Evolutionary conservation across 1,139 yeast species (phyloP).

Genomic region (Sugiyamaella grinbergsii): DNA sequence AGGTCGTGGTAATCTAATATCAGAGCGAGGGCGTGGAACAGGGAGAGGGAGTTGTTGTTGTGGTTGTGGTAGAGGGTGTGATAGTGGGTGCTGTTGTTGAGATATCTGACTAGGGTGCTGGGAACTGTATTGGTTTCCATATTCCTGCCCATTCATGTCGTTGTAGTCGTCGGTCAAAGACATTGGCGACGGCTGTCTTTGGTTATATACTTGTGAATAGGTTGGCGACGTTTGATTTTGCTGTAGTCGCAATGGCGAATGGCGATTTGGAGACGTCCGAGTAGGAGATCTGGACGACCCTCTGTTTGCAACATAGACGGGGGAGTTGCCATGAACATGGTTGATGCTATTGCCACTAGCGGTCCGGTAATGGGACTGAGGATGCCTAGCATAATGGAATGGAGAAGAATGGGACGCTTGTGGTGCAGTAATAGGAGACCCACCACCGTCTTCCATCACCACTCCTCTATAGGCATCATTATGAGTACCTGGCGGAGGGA

Average conservation of each 20-base stretch:
- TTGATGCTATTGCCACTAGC: slow-evolving; percentile 11
- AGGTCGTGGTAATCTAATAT: slow-evolving; percentile 7
- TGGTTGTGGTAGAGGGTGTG: neutral
- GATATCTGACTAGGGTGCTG: neutral
- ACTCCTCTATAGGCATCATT: slow-evolving; percentile 2
- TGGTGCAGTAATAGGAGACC: slow-evolving; percentile 15
- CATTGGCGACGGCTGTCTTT: slow-evolving; percentile 15
- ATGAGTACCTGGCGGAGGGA: slow-evolving; percentile 10
- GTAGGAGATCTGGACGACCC: slow-evolving; percentile 7
- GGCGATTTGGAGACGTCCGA: too few relatives aligned
- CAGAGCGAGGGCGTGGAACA: slow-evolving; percentile 6
- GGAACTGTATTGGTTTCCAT: neutral
- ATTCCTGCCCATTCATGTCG: neutral
- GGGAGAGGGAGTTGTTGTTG: slow-evolving; percentile 7
- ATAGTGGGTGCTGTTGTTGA: neutral
- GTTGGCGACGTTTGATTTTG: slow-evolving; percentile 4
- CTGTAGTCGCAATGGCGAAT: neutral
- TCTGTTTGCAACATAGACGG: neutral
- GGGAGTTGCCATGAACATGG: slow-evolving; percentile 4
- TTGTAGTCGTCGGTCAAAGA: slow-evolving; percentile 2
- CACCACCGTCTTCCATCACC: neutral
- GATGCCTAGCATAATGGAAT: slow-evolving; percentile 20
- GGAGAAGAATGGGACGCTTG: slow-evolving; percentile 10
- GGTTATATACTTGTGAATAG: neutral
- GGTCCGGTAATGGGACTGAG: slow-evolving; percentile 20